phyloP scores from a whole-genome alignment of 805 yeast genomes.

The Candida glaebosa region DNA sequence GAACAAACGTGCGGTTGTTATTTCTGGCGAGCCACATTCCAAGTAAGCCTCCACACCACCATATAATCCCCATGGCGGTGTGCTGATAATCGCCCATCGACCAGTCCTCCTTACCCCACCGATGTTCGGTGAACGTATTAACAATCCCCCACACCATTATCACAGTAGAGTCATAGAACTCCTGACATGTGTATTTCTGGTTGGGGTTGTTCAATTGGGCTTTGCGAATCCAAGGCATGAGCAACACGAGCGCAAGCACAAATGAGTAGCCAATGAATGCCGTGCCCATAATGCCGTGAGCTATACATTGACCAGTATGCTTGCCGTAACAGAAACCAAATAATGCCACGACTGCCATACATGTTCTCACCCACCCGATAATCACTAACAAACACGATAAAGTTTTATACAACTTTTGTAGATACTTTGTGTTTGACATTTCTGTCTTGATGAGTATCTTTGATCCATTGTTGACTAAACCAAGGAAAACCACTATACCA shows the following conservation, averaged over 20 bases:
- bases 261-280: conserved; percentile 82
- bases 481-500: conserved; percentile 48
- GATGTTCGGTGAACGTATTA: conserved; percentile 93
- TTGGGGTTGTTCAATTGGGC: conserved; percentile 21
- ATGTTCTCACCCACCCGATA: conserved; percentile 75
- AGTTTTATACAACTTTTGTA: conserved; percentile 30
- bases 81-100: conserved; percentile 92
- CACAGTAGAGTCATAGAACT: conserved; percentile 74
- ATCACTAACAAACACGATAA: conserved; percentile 46
- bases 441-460: conserved; percentile 28
- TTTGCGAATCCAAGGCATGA: conserved; percentile 71
- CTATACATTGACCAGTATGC: conserved; percentile 92
- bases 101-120: conserved; percentile 92
- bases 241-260: conserved; percentile 59
- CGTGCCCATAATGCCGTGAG: conserved; percentile 96
- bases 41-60: conserved; percentile 93
- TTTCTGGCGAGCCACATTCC: conserved; percentile 68
- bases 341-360: conserved; percentile 78
- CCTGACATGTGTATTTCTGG: conserved; percentile 54
- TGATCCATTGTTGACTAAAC: conserved; percentile 54
- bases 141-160: conserved; percentile 91
- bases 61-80: conserved; percentile 92
- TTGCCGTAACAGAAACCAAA: conserved; percentile 82
- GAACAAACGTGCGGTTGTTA: conserved; percentile 70
- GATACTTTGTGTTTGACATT: neutral